phyloP scores from a whole-genome alignment of 805 yeast species.

The Spathaspora gorwiae region DNA sequence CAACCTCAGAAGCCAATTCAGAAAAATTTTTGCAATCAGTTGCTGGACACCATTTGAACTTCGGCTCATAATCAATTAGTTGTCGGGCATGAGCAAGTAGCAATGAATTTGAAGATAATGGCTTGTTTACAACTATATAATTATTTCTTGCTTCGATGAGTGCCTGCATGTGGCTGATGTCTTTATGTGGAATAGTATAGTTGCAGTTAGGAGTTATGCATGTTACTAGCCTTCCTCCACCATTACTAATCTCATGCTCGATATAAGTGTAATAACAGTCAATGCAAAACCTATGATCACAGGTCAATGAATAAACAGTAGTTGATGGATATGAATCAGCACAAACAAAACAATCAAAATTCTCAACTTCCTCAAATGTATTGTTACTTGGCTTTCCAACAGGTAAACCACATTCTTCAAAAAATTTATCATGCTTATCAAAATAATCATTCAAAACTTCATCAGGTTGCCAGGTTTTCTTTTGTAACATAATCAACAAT shows the following conservation, averaged over 20 bases:
- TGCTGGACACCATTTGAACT: constrained; percentile 77
- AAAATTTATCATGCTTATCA: constrained; percentile 24
- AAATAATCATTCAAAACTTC: constrained; percentile 34
- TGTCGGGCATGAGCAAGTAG: constrained; percentile 38
- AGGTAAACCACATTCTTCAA: constrained; percentile 25
- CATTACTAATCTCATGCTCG: constrained; percentile 36
- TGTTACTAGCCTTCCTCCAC: constrained; percentile 46
- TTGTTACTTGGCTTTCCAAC: constrained; percentile 3
- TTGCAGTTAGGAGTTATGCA: constrained; percentile 65
- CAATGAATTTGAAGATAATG: constrained; percentile 29
- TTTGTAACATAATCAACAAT: constrained; percentile 30
- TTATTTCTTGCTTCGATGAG: constrained; percentile 7
- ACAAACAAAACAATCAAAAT: constrained; percentile 63
- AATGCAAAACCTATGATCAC: constrained; percentile 69
- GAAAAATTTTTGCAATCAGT: constrained; percentile 70
- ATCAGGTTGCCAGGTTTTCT: constrained; percentile 36
- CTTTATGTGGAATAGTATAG: constrained; percentile 38
- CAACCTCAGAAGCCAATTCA: constrained; percentile 14
- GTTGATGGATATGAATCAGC: constrained; percentile 47
- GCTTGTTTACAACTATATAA: constrained; percentile 8
- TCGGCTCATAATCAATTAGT: constrained; percentile 46
- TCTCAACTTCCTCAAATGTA: constrained; percentile 7
- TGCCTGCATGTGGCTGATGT: constrained; percentile 21
- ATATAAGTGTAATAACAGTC: constrained; percentile 66
- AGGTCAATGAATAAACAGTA: constrained; percentile 48